Evolutionary conservation across 331 rosid species (phyloP), one percentile per base, ranked within the genome.

Genomic region (Phaseolus coccineus): DNA sequence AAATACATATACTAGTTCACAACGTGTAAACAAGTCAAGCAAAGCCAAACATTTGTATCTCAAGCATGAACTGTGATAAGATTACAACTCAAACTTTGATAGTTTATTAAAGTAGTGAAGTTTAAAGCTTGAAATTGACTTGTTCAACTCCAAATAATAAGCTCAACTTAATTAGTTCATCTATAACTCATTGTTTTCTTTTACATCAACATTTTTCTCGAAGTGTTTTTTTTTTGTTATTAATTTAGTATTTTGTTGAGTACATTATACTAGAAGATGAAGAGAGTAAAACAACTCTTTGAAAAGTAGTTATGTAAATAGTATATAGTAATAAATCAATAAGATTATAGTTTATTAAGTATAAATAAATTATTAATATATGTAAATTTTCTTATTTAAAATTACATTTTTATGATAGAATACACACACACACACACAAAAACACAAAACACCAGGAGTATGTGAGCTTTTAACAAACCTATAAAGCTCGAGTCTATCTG

Each of bases 181-280:
- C 19, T 53, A 53, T 53, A 19, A 19, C 22, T 19, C 22, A 19
- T 19, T 19, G 22, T 19, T 19, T 19, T 19, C 22, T 19, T 19
- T 19, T 19, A 19, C 22, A 19, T 19, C 22, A 19, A 19, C 22
- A 39, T 39, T 12, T 61, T 28, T 15, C 8, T 6, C 3, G 0
- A 14, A 31, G 22, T 30, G 9, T 24, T 56, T 22, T 56, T 19
- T 61, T 8, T 3, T 56, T 56, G 22, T 19, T 13, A 61, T 27
- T 40, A 67, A 67, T 67, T 67, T 42, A 39, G 47, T n/a, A 39
- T 39, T 65, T 39, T 22, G 55, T 42, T 58, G 35, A 11, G 35
- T 27, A 35, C 10, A 64, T 22, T 25, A 67, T 67, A 52, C 35
- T 40, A 67, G 48, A 63, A 63, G 70, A 35, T 42, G 55, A 42